Conservation (phyloP, 164 flowering plant genomes). For the Malania oleifera region DNA sequence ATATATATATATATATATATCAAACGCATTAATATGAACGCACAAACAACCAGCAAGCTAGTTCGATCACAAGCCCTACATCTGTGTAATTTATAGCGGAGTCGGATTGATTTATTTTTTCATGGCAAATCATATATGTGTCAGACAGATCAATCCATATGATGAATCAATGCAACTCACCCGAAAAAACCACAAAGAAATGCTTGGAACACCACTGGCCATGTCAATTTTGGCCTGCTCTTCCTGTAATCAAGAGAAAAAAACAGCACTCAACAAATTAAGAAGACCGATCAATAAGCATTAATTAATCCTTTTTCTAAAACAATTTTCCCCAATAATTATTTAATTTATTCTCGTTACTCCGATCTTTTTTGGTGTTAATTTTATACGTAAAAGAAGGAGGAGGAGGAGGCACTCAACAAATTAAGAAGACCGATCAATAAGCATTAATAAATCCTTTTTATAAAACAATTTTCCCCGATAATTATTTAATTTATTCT, state of each 20-base stretch:
- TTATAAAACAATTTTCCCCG: no score
- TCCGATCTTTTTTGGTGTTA: no score
- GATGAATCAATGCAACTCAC: conserved; percentile 23
- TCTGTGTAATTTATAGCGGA: no score
- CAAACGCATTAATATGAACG: not conserved
- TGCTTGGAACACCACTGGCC: conserved; percentile 40
- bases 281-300: not conserved
- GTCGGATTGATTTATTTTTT: no score
- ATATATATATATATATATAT: no score
- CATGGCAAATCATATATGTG: not conserved
- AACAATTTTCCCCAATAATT: no score
- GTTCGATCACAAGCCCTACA: no score
- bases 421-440: not conserved
- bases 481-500: no score
- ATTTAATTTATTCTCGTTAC: no score
- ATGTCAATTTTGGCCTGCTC: conserved; percentile 45
- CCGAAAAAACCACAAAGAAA: conserved; percentile 60
- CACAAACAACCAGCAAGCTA: not conserved
- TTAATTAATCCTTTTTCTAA: no score
- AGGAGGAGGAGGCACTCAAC: not conserved
- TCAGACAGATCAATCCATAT: not conserved
- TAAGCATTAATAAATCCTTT: no score
- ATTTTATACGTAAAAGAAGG: not conserved
- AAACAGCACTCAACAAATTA: not conserved
- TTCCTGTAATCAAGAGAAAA: conserved; percentile 31